Evolutionary conservation across 2,329 filamentous ascomycete genomes (phyloP), one percentile per base, ranked within the genome.

Genomic region (Neopestalotiopsis clavispora): DNA sequence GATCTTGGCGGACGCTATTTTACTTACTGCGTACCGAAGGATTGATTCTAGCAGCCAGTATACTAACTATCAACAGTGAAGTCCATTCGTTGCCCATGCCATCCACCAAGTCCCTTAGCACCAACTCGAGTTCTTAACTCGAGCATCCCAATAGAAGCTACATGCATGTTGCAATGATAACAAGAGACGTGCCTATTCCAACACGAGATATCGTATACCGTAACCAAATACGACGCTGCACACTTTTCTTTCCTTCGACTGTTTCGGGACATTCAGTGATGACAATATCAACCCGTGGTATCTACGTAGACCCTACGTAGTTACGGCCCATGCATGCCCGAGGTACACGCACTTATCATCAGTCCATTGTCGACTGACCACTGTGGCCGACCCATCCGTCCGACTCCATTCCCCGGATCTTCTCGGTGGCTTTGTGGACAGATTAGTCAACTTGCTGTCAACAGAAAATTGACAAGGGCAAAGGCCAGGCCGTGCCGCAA

Each of bases 381-480:
- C 57, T 17, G 13, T 34, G 23, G 30, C n/a, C 28, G 61, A 45
- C 61, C 61, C 61, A 64, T 64, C 38, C 61, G 20, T 64, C 40
- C 38, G 40, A 45, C 20, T 64, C 61, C 61, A 34, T 34, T 20
- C 61, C 61, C 61, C 40, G 61, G 61, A 64, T 64, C 59, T 40
- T 64, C 61, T 64, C 61, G 61, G 61, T 64, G n/a, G 61, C 34
- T 64, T 64, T 64, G 61, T 64, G 61, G 61, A 45, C 20, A 23
- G 61, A 64, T 64, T 64, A 64, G 38, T 64, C 61, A 64, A 64
- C 61, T 30, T 49, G 59, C n/a, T 61, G 59, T 61, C 59, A 61
- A 34, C 32, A 61, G 59, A 30, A 52, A 52, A 61, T 34, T 38
- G 28, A 38, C 59, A 38, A 42, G 61, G 61, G 38, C n/a, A 20